A percentile compares a stretch with the other conserved stretches of the same genome.
Evolutionary conservation across 208 protist species (phyloP).

Genomic region (Trypanosoma avium): DNA sequence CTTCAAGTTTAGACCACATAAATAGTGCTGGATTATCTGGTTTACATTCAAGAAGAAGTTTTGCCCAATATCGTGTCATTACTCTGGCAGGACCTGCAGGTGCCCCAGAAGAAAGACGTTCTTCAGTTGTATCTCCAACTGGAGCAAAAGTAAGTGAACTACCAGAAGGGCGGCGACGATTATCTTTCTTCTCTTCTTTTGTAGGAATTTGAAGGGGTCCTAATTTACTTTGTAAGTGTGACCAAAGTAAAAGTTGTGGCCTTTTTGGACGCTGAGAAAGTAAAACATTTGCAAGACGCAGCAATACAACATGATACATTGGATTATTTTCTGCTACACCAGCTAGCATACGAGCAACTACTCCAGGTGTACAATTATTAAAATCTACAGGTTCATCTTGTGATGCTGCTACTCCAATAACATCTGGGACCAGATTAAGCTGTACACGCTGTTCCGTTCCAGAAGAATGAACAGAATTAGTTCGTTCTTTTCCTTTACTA

Average conservation of each 20-base stretch:
- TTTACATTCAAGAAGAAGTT: constrained; percentile 45
- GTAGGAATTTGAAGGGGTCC: neutral
- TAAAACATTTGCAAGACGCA: neutral
- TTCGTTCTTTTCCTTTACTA: neutral
- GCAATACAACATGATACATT: neutral
- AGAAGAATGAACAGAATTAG: neutral
- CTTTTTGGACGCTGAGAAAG: neutral
- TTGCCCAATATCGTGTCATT: constrained; percentile 34
- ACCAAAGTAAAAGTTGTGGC: neutral
- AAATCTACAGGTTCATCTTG: neutral
- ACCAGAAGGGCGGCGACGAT: neutral
- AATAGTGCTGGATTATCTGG: constrained; percentile 62
- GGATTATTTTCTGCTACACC: neutral
- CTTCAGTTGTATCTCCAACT: constrained; percentile 44
- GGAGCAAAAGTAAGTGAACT: constrained; percentile 23
- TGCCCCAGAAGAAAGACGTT: constrained; percentile 45
- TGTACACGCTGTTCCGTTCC: neutral
- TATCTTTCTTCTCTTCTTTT: neutral
- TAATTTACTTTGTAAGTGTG: constrained; percentile 11
- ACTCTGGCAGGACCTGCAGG: constrained; percentile 27
- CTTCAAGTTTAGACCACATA: constrained; percentile 51
- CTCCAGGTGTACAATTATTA: neutral
- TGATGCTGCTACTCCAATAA: neutral
- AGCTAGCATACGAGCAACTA: neutral
- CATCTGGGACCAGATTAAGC: constrained; percentile 5